These are phyloP conservation scores for Tuber microsphaerosporum DNA, from an alignment of 495 filamentous ascomycete species.

Conservation along the genomic window DNA sequence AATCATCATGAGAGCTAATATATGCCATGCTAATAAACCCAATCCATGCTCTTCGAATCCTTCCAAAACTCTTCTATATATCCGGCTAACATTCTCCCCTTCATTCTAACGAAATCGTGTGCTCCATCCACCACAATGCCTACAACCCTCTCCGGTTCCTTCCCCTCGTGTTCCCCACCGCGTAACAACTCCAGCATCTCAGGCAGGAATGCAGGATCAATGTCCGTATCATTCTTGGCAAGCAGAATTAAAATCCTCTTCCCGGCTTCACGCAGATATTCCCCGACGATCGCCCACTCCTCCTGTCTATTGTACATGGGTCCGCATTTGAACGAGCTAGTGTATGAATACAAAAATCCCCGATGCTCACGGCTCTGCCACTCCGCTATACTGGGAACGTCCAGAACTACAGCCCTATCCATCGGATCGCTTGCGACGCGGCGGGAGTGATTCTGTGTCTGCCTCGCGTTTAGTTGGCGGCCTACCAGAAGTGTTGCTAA, in stretches of 20 bases:
- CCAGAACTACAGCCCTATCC: conserved; percentile 19
- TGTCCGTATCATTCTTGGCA: conserved; percentile 48
- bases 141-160: conserved; percentile 16
- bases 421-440: conserved; percentile 15
- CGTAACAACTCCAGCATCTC: conserved; percentile 36
- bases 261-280: conserved; percentile 35
- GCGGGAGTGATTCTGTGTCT: conserved; percentile 1
- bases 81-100: conserved; percentile 24
- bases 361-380: conserved; percentile 54
- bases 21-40: not conserved
- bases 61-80: conserved; percentile 26
- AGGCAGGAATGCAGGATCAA: conserved; percentile 36
- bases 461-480: conserved; percentile 13
- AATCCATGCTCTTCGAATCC: conserved; percentile 4
- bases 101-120: conserved; percentile 34
- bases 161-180: conserved; percentile 19
- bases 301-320: conserved; percentile 53
- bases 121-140: conserved; percentile 18
- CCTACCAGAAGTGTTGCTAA: conserved; percentile 23
- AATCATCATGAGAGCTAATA: not conserved
- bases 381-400: conserved; percentile 46
- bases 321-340: conserved; percentile 50
- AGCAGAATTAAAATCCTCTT: conserved; percentile 50
- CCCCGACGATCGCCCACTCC: conserved; percentile 47
- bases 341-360: conserved; percentile 53